Conservation (phyloP, 2,329 filamentous ascomycete genomes). For the Rhynchosporium secalis region DNA sequence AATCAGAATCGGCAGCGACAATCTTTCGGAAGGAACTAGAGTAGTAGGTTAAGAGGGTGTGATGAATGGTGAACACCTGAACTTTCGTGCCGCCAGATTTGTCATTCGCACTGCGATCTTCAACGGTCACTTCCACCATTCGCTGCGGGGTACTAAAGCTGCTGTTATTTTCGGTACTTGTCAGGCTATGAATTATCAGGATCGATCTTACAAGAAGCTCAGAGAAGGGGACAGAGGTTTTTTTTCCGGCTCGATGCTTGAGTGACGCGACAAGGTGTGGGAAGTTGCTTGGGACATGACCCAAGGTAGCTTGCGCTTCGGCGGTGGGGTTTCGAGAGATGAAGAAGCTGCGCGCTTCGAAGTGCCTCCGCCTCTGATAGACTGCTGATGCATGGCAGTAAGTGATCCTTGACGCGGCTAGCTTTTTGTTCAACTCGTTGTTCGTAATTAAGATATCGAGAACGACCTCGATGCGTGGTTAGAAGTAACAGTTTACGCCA, state of each 20-base stretch:
- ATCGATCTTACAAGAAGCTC: not conserved
- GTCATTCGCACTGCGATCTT: not conserved
- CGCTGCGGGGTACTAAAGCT: not conserved
- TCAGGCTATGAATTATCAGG: not conserved
- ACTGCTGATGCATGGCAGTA: not conserved
- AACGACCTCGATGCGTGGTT: too few relatives aligned
- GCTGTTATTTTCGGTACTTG: not conserved
- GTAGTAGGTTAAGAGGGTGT: not conserved
- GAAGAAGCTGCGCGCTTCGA: not conserved
- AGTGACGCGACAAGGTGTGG: not conserved
- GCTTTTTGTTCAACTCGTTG: too few relatives aligned
- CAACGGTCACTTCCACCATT: not conserved
- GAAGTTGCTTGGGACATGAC: slow-evolving; percentile 1
- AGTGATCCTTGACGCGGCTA: too few relatives aligned
- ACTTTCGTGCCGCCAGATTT: not conserved
- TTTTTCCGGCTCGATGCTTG: not conserved
- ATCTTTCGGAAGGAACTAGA: not conserved
- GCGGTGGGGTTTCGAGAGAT: not conserved
- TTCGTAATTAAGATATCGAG: too few relatives aligned
- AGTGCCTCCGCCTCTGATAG: not conserved
- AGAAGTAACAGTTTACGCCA: too few relatives aligned
- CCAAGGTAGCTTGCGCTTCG: slow-evolving; percentile 2
- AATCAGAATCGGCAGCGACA: not conserved
- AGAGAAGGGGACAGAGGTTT: not conserved
- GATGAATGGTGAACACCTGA: slow-evolving; percentile 3